These are phyloP conservation scores for Coemansia sp. DNA, from an alignment of 192 early-diverging fungal species.

Conservation along the genomic window DNA sequence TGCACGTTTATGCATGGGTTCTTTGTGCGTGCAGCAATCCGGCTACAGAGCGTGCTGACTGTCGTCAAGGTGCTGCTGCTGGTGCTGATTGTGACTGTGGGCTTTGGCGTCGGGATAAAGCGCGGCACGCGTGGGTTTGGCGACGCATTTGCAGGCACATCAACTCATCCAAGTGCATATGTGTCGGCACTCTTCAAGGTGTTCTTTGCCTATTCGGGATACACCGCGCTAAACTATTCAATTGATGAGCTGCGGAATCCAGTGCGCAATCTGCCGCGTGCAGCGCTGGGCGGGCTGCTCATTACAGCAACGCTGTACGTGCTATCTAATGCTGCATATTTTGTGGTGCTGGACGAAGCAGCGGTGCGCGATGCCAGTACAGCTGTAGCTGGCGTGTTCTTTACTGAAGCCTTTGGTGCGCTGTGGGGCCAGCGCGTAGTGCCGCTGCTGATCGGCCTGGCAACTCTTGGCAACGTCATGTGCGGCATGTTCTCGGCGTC, in stretches of 20 bases:
- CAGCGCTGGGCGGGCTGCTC: conserved; percentile 55
- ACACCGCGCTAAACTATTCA: conserved; percentile 60
- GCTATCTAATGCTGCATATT: conserved; percentile 59
- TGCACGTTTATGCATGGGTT: conserved; percentile 33
- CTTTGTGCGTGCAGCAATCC: conserved; percentile 29
- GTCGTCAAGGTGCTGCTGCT: conserved; percentile 52
- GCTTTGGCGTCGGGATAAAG: conserved; percentile 11
- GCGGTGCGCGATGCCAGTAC: conserved; percentile 30
- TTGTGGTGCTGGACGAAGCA: conserved; percentile 49
- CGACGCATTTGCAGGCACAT: conserved; percentile 25
- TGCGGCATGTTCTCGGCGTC: conserved; percentile 47
- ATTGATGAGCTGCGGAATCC: conserved; percentile 62
- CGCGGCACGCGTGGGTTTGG: conserved; percentile 7
- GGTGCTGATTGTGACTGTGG: conserved; percentile 43
- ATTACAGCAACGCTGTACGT: conserved; percentile 58
- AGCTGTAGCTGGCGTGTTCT: conserved; percentile 57
- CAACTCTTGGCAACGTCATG: conserved; percentile 51
- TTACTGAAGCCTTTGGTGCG: conserved; percentile 43
- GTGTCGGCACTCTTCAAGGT: conserved; percentile 54
- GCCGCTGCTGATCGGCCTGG: conserved; percentile 53
- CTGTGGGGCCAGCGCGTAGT: conserved; percentile 53
- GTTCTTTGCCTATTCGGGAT: conserved; percentile 62
- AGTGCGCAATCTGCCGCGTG: conserved; percentile 60
- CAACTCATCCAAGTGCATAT: conserved; percentile 35
- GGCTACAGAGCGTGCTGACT: conserved; percentile 41